Base-by-base conservation (phyloP, 768 basidiomycete species). In the Clavaria fumosa region DNA sequence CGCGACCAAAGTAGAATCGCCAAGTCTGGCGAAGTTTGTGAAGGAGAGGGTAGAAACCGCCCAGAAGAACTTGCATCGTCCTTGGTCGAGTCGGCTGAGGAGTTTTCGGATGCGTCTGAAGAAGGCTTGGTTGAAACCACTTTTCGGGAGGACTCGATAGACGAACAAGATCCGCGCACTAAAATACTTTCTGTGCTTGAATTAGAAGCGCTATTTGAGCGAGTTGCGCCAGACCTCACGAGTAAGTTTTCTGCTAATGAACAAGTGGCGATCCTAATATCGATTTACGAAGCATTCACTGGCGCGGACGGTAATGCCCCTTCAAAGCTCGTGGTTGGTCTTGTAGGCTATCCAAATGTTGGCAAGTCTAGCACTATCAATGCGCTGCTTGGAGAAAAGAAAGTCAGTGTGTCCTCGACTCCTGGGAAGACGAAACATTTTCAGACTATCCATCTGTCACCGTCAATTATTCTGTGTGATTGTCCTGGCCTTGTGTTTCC, bases 391-490 rank as follows among this genome's bases (percentile, higher is more conserved):
- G 95, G 93, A 24, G 82, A 89, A 54, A 93, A 95, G 63, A 89
- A 85, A 67, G 95, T 99, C 45, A 95, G 89, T 52, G 95, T 99
- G 19, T 97, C 93, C 3, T 78, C 93, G 0, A 99, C 95, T 0
- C 95, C 95, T 0, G 95, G 95, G 44, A 85, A 97, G 61, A 99
- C 95, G 10, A 99, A 99, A 53, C 93, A 99, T 58, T 96, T 97
- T 61, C 95, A 99, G 57, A 97, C 95, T 0, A 90, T 96, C 48
- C 75, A 88, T 50, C 69, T 99, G n/a, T 90, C 89, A 7, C 72
- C 80, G 12, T 64, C 74, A 2, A 79, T 97, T 28, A 64, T 79
- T 32, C 71, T 99, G 14, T 97, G 91, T 47, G 95, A 99, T 59
- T 99, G 95, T 60, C 95, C 95, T 12, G 95, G 95, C 52, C 63